Conservation (phyloP, 73 alveolate species). For the Paraurostyla sp. region DNA sequence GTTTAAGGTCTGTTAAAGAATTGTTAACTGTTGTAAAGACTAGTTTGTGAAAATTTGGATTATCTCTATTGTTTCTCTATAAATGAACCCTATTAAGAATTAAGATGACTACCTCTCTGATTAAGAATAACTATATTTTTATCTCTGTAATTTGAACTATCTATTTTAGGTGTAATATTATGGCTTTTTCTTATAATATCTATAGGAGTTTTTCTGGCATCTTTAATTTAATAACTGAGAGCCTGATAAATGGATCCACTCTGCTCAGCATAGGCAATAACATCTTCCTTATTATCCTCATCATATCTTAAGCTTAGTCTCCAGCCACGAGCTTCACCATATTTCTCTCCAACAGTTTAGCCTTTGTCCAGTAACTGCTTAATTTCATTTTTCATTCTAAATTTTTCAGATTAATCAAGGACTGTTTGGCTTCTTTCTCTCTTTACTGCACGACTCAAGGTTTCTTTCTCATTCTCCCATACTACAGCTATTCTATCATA, state of each 20-base stretch:
- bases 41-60: not conserved
- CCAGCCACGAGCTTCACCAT: conserved; percentile 27
- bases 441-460: not conserved
- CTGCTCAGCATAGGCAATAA: not conserved
- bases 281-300: not conserved
- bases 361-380: not conserved
- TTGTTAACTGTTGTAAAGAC: not conserved
- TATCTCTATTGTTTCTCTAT: not conserved
- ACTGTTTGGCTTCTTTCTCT: not conserved
- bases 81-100: no score
- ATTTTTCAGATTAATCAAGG: not conserved
- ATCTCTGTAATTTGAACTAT: not conserved
- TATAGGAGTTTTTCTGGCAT: not conserved
- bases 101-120: no score
- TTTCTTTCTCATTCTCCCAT: not conserved
- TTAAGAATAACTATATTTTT: no score
- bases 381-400: not conserved
- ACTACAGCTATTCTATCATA: not conserved
- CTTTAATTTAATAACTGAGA: conserved; percentile 4
- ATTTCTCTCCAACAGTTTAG: not conserved
- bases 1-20: not conserved
- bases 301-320: conserved; percentile 24
- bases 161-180: not conserved
- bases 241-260: conserved; percentile 29
- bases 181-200: not conserved